Evolutionary conservation across 805 yeast species (phyloP).

Genomic region (Wickerhamomyces rabaulensis): DNA sequence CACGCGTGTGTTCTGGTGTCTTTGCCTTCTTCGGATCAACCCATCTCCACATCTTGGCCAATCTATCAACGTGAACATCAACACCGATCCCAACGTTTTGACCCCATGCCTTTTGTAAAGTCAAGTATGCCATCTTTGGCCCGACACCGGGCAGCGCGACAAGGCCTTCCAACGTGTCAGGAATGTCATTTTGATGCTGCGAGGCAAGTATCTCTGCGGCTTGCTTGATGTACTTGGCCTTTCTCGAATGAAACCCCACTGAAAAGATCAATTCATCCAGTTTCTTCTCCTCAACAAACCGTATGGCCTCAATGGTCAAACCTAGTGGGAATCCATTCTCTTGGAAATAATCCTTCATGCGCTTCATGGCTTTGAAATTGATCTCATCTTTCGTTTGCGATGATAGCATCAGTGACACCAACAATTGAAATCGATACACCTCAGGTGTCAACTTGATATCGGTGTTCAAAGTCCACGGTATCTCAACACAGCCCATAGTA

Average conservation of each 20-base stretch:
- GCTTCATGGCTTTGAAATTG: slow-evolving; percentile 66
- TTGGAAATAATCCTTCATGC: slow-evolving; percentile 44
- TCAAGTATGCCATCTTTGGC: slow-evolving; percentile 86
- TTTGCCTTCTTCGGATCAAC: slow-evolving; percentile 37
- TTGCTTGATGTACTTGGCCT: slow-evolving; percentile 63
- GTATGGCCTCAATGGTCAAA: slow-evolving; percentile 49
- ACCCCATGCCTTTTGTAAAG: slow-evolving; percentile 80
- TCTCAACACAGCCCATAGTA: slow-evolving; percentile 73
- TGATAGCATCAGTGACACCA: slow-evolving; percentile 79
- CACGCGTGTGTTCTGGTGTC: slow-evolving; percentile 74
- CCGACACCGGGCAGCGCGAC: slow-evolving; percentile 85
- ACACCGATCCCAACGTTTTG: slow-evolving; percentile 84
- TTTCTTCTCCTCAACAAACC: slow-evolving; percentile 44
- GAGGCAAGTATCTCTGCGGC: slow-evolving; percentile 50
- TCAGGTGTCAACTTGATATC: slow-evolving; percentile 27
- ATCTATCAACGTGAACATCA: slow-evolving; percentile 83
- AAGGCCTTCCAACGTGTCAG: slow-evolving; percentile 61
- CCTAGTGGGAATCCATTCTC: slow-evolving; percentile 44
- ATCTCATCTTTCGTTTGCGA: slow-evolving; percentile 91
- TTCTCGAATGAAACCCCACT: slow-evolving; percentile 84
- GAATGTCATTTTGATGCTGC: slow-evolving; percentile 62
- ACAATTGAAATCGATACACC: slow-evolving; percentile 61
- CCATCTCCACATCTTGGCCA: slow-evolving; percentile 82
- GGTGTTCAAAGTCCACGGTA: slow-evolving; percentile 35
- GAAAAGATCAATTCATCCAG: slow-evolving; percentile 64